Percentiles rank a stretch among this genome's conserved stretches.
Evolutionary conservation across 768 basidiomycete genomes (phyloP).

Genomic region (Boletellus sp.): DNA sequence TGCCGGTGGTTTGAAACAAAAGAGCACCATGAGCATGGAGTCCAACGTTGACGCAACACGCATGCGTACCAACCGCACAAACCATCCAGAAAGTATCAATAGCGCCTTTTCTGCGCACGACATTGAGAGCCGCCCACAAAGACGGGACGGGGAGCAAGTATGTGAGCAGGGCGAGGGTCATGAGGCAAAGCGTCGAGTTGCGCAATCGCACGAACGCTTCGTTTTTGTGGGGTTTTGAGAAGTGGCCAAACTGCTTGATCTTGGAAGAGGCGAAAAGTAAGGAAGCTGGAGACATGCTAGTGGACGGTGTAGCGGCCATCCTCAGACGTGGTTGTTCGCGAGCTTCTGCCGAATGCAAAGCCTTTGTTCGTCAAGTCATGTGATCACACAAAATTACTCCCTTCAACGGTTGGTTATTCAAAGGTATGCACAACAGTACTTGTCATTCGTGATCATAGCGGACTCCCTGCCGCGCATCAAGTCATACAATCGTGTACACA

Average conservation of each 20-base stretch:
- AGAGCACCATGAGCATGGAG: background rate
- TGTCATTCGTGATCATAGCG: too few relatives aligned
- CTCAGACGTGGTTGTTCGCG: too few relatives aligned
- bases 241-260: slow-evolving; percentile 18
- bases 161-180: slow-evolving; percentile 33
- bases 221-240: slow-evolving; percentile 34
- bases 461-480: too few relatives aligned
- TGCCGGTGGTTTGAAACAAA: slow-evolving; percentile 2
- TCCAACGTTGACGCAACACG: background rate
- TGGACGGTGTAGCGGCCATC: background rate
- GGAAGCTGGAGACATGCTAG: slow-evolving; percentile 19
- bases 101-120: slow-evolving; percentile 22
- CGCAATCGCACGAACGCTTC: slow-evolving; percentile 40
- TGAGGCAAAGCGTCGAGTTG: slow-evolving; percentile 34
- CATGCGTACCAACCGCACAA: slow-evolving; percentile 31
- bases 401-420: too few relatives aligned
- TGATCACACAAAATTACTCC: background rate
- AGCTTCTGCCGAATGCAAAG: too few relatives aligned
- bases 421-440: too few relatives aligned
- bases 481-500: too few relatives aligned
- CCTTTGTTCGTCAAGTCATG: background rate
- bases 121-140: slow-evolving; percentile 32
- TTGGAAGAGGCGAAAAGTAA: slow-evolving; percentile 22
- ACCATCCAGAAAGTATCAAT: slow-evolving; percentile 16
- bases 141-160: slow-evolving; percentile 38